A percentile compares a stretch with the other conserved stretches of the same genome.
Evolutionary conservation across 1,284 basidiomycete genomes (phyloP).

Genomic region (Cystobasidium sp.): DNA sequence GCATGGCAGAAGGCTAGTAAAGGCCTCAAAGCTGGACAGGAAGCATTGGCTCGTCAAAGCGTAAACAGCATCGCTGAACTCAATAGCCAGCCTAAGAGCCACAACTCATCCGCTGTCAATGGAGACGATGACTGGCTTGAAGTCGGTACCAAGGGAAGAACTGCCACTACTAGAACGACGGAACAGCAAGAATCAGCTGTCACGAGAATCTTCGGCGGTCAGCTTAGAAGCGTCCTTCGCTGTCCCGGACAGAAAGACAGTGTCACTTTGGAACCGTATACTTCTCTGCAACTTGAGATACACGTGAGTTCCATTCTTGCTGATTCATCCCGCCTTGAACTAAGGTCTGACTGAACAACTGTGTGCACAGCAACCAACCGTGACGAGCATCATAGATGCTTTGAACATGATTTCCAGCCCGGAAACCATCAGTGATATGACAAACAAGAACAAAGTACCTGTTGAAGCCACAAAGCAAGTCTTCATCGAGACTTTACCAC

Average conservation of each 20-base stretch:
- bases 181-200: conserved; percentile 84
- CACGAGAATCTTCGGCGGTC: conserved; percentile 89
- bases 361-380: conserved; percentile 66
- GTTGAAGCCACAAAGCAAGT: conserved; percentile 87
- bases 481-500: conserved; percentile 82
- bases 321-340: neutral
- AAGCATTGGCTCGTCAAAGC: conserved; percentile 57
- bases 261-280: conserved; percentile 89
- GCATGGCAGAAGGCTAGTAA: conserved; percentile 39
- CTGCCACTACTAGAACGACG: conserved; percentile 77
- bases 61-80: conserved; percentile 63
- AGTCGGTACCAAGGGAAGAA: conserved; percentile 87
- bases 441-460: conserved; percentile 63
- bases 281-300: conserved; percentile 86
- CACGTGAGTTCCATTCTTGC: conserved; percentile 62
- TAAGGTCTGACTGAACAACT: neutral
- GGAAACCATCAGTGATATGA: conserved; percentile 67
- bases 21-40: conserved; percentile 53
- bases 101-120: conserved; percentile 46
- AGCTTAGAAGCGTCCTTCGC: conserved; percentile 82
- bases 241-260: conserved; percentile 82
- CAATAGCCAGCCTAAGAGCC: neutral
- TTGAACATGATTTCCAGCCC: conserved; percentile 77
- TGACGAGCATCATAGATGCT: conserved; percentile 82
- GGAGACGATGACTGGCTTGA: conserved; percentile 72